Evolutionary conservation across 306 rosid genomes (phyloP).

Genomic region (Vigna reflexopilosa): DNA sequence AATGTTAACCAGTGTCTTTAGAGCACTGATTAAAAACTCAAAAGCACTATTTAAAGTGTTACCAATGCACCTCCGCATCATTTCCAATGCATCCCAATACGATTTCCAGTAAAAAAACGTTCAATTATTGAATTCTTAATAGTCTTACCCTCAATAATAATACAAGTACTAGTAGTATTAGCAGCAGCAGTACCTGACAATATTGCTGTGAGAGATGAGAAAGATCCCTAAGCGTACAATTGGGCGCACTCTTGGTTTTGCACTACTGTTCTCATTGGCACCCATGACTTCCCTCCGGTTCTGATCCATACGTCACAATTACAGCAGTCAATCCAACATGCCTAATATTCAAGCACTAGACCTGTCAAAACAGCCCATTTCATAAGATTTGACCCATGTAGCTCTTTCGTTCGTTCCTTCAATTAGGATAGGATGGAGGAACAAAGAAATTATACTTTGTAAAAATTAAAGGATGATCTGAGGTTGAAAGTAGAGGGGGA

Average conservation of each 20-base stretch:
- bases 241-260: slow-evolving; percentile 61
- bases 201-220: slow-evolving; percentile 74
- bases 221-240: slow-evolving; percentile 74
- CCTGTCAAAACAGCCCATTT: too few relatives aligned
- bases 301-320: background rate
- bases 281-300: slow-evolving; percentile 43
- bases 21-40: background rate
- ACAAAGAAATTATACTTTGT: too few relatives aligned
- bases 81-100: background rate
- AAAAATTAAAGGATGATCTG: too few relatives aligned
- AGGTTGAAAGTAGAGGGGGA: too few relatives aligned
- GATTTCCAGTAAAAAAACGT: background rate
- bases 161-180: too few relatives aligned
- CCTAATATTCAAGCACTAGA: background rate
- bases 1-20: background rate
- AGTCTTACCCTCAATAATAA: background rate
- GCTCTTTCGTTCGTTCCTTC: too few relatives aligned
- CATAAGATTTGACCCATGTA: too few relatives aligned
- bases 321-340: background rate
- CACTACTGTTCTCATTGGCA: slow-evolving; percentile 42
- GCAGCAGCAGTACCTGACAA: slow-evolving; percentile 57
- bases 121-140: background rate
- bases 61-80: background rate
- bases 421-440: too few relatives aligned
- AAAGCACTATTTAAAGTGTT: background rate